Evolutionary conservation across 805 yeast genomes (phyloP).

Genomic region (Candida germanica): DNA sequence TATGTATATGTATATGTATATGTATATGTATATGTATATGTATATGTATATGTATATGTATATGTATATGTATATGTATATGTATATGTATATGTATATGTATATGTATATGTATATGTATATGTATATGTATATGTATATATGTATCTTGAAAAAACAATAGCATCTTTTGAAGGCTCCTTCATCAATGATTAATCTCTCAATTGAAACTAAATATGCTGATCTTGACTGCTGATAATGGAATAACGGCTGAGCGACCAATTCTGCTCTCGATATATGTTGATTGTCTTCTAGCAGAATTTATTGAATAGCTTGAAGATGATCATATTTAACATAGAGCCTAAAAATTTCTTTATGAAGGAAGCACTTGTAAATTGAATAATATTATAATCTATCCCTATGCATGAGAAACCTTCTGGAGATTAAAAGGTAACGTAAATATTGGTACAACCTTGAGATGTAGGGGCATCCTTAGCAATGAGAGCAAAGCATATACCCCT

Average conservation of each 20-base stretch:
- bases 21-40: too few species aligned
- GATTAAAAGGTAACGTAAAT: constrained; percentile 96
- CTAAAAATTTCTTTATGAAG: constrained; percentile 92
- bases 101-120: too few species aligned
- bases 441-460: constrained; percentile 93
- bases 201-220: constrained; percentile 89
- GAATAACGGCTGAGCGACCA: constrained; percentile 96
- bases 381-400: constrained; percentile 93
- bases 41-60: too few species aligned
- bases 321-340: constrained; percentile 89
- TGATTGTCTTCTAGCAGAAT: constrained; percentile 88
- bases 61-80: too few species aligned
- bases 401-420: constrained; percentile 95
- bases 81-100: too few species aligned
- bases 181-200: constrained; percentile 78
- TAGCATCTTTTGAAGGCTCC: constrained; percentile 45
- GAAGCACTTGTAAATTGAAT: constrained; percentile 96
- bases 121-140: too few species aligned
- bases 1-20: too few species aligned
- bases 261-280: constrained; percentile 95
- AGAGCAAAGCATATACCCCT: constrained; percentile 98
- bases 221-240: constrained; percentile 87
- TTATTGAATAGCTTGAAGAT: constrained; percentile 96
- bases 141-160: constrained; percentile 65
- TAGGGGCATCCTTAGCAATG: constrained; percentile 91